Evolutionary conservation across 1,284 basidiomycete genomes (phyloP).

Genomic region (Boletus semigastroideus): DNA sequence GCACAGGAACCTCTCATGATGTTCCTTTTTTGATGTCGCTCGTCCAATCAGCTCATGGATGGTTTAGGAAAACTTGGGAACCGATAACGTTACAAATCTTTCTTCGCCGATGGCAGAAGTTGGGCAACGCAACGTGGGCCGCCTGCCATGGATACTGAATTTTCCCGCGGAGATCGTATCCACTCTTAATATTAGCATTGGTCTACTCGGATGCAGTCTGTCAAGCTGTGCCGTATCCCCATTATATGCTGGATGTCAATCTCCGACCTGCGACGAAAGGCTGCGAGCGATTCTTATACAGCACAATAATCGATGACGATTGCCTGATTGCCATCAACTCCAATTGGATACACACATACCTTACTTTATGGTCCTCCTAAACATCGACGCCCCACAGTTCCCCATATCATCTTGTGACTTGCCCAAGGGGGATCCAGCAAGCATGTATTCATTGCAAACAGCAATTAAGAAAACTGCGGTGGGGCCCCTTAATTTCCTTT

Average conservation of each 20-base stretch:
- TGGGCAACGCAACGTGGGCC: conserved; percentile 28
- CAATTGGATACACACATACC: not conserved
- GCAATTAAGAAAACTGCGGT: not conserved
- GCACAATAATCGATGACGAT: not conserved
- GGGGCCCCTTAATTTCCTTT: conserved; percentile 24
- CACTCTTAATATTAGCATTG: conserved; percentile 7
- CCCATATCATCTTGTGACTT: conserved; percentile 22
- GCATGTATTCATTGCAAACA: not conserved
- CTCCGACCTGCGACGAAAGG: conserved; percentile 20
- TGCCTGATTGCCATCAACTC: conserved; percentile 1
- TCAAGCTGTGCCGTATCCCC: conserved; percentile 25
- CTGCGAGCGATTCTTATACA: conserved; percentile 6
- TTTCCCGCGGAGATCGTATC: conserved; percentile 33
- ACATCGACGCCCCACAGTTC: conserved; percentile 21
- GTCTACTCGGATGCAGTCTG: conserved; percentile 10
- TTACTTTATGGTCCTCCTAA: conserved; percentile 17
- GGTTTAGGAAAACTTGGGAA: conserved; percentile 9
- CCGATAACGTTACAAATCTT: conserved; percentile 25
- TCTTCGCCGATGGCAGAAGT: conserved; percentile 12
- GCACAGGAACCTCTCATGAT: conserved; percentile 9
- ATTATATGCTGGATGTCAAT: conserved; percentile 19
- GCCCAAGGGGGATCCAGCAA: conserved; percentile 7
- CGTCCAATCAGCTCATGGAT: conserved; percentile 14
- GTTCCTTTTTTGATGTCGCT: conserved; percentile 12
- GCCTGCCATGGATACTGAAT: conserved; percentile 31